Evolutionary conservation across 2,329 filamentous ascomycete species (phyloP).

Genomic region (Aspergillus novofumigatus): DNA sequence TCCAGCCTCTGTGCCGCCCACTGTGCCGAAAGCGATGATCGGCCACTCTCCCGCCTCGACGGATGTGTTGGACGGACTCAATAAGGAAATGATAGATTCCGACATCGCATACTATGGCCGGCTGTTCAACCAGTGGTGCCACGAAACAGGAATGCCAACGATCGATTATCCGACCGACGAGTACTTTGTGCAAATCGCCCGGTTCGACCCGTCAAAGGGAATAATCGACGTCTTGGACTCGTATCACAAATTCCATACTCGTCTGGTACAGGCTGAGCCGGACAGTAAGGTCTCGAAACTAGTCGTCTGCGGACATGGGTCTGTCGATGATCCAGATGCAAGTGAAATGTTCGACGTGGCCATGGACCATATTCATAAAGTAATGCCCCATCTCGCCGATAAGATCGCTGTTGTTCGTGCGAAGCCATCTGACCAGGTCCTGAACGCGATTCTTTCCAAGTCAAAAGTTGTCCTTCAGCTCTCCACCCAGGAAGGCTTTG

Average conservation of each 20-base stretch:
- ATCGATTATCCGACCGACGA: constrained; percentile 49
- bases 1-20: constrained; percentile 66
- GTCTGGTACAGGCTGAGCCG: constrained; percentile 48
- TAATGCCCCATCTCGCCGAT: constrained; percentile 57
- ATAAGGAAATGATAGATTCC: constrained; percentile 68
- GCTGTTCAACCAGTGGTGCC: constrained; percentile 63
- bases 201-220: constrained; percentile 80
- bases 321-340: constrained; percentile 76
- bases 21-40: constrained; percentile 62
- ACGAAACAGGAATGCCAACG: constrained; percentile 48
- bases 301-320: constrained; percentile 72
- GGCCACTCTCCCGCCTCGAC: constrained; percentile 76
- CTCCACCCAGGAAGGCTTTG: constrained; percentile 77
- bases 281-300: constrained; percentile 62
- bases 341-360: constrained; percentile 68
- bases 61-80: constrained; percentile 78
- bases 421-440: constrained; percentile 71
- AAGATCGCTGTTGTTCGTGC: constrained; percentile 75
- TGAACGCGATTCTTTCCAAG: constrained; percentile 70
- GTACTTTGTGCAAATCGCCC: constrained; percentile 76
- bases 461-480: constrained; percentile 72
- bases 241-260: constrained; percentile 66
- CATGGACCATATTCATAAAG: constrained; percentile 60
- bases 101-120: constrained; percentile 70
- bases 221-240: constrained; percentile 72